Base-by-base conservation (phyloP, 2,329 filamentous ascomycete genomes). In the Gaeumannomyces tritici region DNA sequence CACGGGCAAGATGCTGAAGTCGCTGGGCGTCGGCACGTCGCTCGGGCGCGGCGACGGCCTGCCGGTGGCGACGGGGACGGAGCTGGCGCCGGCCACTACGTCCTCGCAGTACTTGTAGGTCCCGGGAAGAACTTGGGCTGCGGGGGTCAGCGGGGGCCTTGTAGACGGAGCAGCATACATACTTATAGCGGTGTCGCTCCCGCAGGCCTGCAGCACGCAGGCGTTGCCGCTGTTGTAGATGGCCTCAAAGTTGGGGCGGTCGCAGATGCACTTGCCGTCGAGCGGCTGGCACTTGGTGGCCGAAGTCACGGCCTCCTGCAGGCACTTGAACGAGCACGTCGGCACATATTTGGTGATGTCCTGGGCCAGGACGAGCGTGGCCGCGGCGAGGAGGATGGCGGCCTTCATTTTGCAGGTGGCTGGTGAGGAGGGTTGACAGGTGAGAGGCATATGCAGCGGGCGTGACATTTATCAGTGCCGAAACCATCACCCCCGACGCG, bases 21-120 rank as follows among this genome's bases (percentile, higher is more conserved):
- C 54, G 54, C n/a, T 27, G n/a, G n/a, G n/a, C 54, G n/a, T 24
- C 9, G 54, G n/a, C n/a, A 15, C 54, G 2, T 21, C 9, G 5
- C n/a, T 55, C 54, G 54, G 26, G 54, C 54, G n/a, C 54, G 54
- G 54, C 18, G n/a, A 24, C 54, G 54, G 54, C n/a, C n/a, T 24
- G 54, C n/a, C 54, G 54, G n/a, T 55, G 54, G 54, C n/a, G 12
- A n/a, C 9, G 8, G 54, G 21, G 7, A 18, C 9, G 4, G n/a
- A 18, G 54, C n/a, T 24, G n/a, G 54, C 54, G 54, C n/a, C 51
- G n/a, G 51, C 51, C 21, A 55, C n/a, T 9, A 55, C 54, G n/a
- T 55, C 54, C 54, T 55, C 54, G 54, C 54, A 55, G n/a, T 55
- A 55, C 54, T 55, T 55, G 54, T 55, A 55, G 54, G 54, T 55